Base-by-base conservation (phyloP, 306 rosid genomes). In the Carpinus viminea region DNA sequence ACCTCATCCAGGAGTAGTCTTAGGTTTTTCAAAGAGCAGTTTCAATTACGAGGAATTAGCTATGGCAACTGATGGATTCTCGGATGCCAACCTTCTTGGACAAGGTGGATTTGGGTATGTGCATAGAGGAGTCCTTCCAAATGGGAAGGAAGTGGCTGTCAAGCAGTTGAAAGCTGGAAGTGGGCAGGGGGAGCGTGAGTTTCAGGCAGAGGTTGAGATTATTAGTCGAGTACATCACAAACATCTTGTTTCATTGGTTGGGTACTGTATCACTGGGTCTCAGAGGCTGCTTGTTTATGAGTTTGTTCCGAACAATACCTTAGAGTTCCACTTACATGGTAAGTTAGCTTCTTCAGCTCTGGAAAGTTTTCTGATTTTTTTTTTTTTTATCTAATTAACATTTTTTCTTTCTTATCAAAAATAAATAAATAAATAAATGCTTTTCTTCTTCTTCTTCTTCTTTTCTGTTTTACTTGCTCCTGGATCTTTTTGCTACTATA, bases 281-380 rank as follows among this genome's bases (percentile, higher is more conserved):
- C 86, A 89, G 82, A 89, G 97, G 85, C 84, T 95, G 66, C 96
- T 95, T 76, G 99, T 95, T 77, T 95, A 95, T 78, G 99, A 95
- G 62, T 95, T 88, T 83, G 97, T 95, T 76, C 87, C 96, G 0
- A 95, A 95, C 86, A 85, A 90, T 62, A 93, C 98, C 0, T 26
- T 95, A 91, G 99, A 95, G 86, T 91, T 95, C 81, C 99, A 95
- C 78, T 84, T 95, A 73, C 99, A 95, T 70, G 99, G 99, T 91
- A 88, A 17, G 41, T 70, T 20, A 20, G 41, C 38, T 82, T 56
- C 64, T 15, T 21, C 24, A 7, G 15, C 56, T 71, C 13, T 56
- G 46, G 53, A 74, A 24, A 31, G 36, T 20, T 17, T 66, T 45
- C 15, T 18, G 52, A 70, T n/a, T n/a, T n/a, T n/a, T n/a, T 9